Base-by-base conservation (phyloP, 176 grass and related monocot genomes). In the Ensete glaucum region DNA sequence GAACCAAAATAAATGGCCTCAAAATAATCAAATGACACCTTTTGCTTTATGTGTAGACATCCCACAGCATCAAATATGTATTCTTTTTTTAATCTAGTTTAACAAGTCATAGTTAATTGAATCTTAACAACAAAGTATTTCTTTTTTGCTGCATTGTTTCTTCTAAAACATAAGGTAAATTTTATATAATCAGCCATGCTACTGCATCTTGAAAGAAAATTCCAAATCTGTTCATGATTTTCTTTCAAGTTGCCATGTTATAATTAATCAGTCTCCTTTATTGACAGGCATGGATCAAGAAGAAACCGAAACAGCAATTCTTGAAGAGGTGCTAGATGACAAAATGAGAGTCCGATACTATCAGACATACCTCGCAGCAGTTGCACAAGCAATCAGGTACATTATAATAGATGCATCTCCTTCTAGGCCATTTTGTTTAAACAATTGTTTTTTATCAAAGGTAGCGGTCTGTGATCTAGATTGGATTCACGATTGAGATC, bases 251-350 rank as follows among this genome's bases (percentile, higher is more conserved):
- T 52, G 9, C n/a, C 2, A 12, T 51, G 50, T 70, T 22, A 7
- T 12, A 65, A 65, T 25, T 51, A 17, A 70, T 70, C 51, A 11
- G 19, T 13, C 52, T 29, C 52, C 17, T 56, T 56, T 29, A 56
- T 15, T 25, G 3, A 14, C 69, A 99, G 95, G 95, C 69, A 99
- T 99, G 95, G 95, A 99, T 87, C 86, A 99, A 51, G 95, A 99
- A 87, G 90, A 99, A 9, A 67, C 75, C 71, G 86, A 83, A 72
- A 82, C 87, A 43, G 86, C 83, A 74, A 74, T 64, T 1, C 76
- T 88, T 67, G 83, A 85, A 12, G 86, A 99, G 62, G 57, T 74
- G 8, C 78, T 99, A 78, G 91, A 94, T 79, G 95, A 99, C 76
- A 79, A 78, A 52, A 91, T 73, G 62, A 91, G 95, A 81, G 70